Evolutionary conservation across 441 rosid species (phyloP).

Genomic region (Syzygium syzygioides): DNA sequence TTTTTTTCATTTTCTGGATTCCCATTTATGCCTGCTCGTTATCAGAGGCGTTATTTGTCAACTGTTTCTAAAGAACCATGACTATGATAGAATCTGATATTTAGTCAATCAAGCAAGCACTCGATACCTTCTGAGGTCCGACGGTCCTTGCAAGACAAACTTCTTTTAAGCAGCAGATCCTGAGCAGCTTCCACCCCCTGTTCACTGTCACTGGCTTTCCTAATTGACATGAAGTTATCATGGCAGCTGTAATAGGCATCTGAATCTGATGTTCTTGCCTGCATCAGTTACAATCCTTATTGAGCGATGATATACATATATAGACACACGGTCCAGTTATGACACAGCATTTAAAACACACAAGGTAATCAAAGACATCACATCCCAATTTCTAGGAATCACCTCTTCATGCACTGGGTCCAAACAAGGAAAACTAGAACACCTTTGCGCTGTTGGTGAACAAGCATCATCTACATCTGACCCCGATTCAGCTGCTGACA

Average conservation of each 20-base stretch:
- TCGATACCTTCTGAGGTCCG: slow-evolving; percentile 34
- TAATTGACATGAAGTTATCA: slow-evolving; percentile 36
- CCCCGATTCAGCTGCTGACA: slow-evolving; percentile 52
- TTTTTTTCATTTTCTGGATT: background rate
- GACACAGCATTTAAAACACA: background rate
- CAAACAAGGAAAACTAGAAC: slow-evolving; percentile 38
- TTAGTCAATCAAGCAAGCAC: background rate
- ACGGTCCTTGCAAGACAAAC: slow-evolving; percentile 11
- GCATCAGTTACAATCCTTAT: slow-evolving; percentile 18
- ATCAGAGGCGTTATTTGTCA: background rate
- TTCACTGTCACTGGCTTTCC: slow-evolving; percentile 28
- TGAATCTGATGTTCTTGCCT: slow-evolving; percentile 56
- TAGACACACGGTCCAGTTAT: background rate
- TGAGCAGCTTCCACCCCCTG: slow-evolving; percentile 22
- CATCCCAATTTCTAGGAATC: slow-evolving; percentile 21
- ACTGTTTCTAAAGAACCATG: background rate
- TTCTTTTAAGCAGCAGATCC: slow-evolving; percentile 15
- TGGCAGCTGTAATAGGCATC: slow-evolving; percentile 69
- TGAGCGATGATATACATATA: background rate
- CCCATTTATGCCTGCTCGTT: background rate
- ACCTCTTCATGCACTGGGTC: slow-evolving; percentile 65
- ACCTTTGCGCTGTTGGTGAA: slow-evolving; percentile 33
- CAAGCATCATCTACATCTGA: slow-evolving; percentile 57
- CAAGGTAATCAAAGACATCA: background rate
- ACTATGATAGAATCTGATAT: background rate